These are phyloP conservation scores for Paecilomyces sp. DNA, from an alignment of 2,329 filamentous ascomycete genomes.

Conservation along the genomic window DNA sequence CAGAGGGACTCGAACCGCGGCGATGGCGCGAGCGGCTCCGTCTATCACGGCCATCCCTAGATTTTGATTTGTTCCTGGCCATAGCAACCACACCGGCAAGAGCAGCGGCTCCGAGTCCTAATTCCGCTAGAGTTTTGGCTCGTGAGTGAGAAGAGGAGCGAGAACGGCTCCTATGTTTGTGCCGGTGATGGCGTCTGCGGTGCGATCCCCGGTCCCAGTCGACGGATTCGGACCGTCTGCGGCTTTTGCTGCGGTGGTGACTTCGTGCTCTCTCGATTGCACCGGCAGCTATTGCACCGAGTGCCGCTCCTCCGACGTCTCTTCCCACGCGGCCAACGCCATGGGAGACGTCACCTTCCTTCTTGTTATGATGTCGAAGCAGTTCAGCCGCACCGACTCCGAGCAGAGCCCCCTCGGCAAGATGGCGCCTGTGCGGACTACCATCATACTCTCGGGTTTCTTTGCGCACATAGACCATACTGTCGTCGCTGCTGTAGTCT, in stretches of 20 bases:
- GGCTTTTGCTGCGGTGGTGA: slow-evolving; percentile 41
- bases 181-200: slow-evolving; percentile 23
- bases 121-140: slow-evolving; percentile 46
- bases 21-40: slow-evolving; percentile 41
- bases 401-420: slow-evolving; percentile 56
- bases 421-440: slow-evolving; percentile 45
- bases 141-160: slow-evolving; percentile 44
- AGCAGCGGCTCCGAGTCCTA: slow-evolving; percentile 49
- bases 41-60: slow-evolving; percentile 39
- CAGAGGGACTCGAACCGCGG: slow-evolving; percentile 24
- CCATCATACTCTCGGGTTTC: slow-evolving; percentile 38
- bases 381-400: slow-evolving; percentile 56
- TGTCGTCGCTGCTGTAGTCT: slow-evolving; percentile 54
- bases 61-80: slow-evolving; percentile 47
- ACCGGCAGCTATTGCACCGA: slow-evolving; percentile 56
- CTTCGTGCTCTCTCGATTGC: slow-evolving; percentile 46
- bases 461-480: slow-evolving; percentile 53
- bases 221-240: slow-evolving; percentile 33
- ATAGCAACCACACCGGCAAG: slow-evolving; percentile 55
- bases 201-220: slow-evolving; percentile 32
- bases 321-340: slow-evolving; percentile 42
- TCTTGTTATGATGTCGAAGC: slow-evolving; percentile 51
- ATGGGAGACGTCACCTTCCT: slow-evolving; percentile 48
- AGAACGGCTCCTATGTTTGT: slow-evolving; percentile 26
- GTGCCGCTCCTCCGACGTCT: slow-evolving; percentile 52